Percentiles rank a stretch among this genome's conserved stretches.
phyloP scores from a whole-genome alignment of 106 monocot species.

The Posidonia australis region DNA sequence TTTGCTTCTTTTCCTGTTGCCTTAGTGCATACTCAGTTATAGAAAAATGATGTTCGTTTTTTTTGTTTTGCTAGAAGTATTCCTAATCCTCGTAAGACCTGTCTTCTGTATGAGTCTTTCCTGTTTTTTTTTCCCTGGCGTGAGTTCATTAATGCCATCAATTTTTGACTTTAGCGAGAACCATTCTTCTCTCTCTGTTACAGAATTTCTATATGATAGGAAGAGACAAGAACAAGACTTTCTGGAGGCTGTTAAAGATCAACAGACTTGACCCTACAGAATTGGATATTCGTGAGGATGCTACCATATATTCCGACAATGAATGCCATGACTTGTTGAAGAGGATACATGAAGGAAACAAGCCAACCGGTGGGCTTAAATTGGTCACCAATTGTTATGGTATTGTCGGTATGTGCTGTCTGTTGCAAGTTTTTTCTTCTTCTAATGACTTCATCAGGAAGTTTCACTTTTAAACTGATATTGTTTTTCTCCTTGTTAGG shows the following conservation, averaged over 20 bases:
- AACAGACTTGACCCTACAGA: constrained; percentile 65
- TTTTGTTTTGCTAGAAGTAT: neutral
- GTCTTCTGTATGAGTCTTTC: neutral
- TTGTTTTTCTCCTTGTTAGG: constrained; percentile 38
- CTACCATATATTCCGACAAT: constrained; percentile 42
- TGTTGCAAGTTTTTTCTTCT: neutral
- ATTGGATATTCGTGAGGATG: constrained; percentile 65
- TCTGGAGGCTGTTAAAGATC: constrained; percentile 75
- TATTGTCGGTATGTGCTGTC: constrained; percentile 63
- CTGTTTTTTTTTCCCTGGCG: neutral
- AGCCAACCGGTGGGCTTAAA: constrained; percentile 71
- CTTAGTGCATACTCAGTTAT: neutral
- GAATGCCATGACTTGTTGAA: constrained; percentile 70
- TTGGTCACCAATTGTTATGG: constrained; percentile 91
- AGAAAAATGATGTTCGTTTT: neutral
- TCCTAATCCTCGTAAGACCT: neutral
- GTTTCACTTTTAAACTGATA: neutral
- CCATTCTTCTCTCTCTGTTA: neutral
- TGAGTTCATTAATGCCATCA: too few species aligned
- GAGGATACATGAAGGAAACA: constrained; percentile 73
- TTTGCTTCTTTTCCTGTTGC: neutral
- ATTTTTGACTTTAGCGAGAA: neutral
- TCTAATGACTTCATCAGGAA: neutral
- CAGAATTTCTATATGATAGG: constrained; percentile 96
- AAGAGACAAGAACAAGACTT: constrained; percentile 52